These are phyloP conservation scores for Hericium coralloides DNA, from an alignment of 768 basidiomycete species.

Conservation along the genomic window DNA sequence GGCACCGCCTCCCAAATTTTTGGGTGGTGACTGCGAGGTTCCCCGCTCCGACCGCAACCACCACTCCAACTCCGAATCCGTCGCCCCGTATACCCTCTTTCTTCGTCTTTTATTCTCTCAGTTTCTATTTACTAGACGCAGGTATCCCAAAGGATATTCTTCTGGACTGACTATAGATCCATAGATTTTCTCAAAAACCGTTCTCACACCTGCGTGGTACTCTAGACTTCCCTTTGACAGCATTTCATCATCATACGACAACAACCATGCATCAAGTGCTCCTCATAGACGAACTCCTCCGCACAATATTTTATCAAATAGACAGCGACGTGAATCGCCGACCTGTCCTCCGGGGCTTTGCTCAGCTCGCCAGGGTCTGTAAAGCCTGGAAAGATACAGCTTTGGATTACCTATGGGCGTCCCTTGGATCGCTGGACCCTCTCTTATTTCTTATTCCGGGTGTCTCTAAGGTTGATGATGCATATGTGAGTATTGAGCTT, in stretches of 20 bases:
- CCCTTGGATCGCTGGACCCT: slow-evolving; percentile 12
- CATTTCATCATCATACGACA: neutral
- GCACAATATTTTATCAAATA: slow-evolving; percentile 12
- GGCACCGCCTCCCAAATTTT: neutral
- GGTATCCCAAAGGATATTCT: neutral
- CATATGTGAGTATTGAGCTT: neutral
- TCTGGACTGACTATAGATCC: neutral
- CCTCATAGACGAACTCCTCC: slow-evolving; percentile 14
- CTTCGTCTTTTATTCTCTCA: neutral
- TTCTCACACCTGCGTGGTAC: neutral
- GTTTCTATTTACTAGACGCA: neutral
- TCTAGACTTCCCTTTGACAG: neutral
- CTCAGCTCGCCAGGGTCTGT: slow-evolving; percentile 11
- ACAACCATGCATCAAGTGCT: slow-evolving; percentile 13
- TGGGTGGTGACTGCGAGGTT: neutral
- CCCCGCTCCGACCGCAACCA: neutral
- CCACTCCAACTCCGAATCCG: neutral
- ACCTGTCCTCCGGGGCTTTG: slow-evolving; percentile 7
- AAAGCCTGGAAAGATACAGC: slow-evolving; percentile 15
- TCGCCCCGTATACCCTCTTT: neutral
- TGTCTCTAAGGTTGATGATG: slow-evolving; percentile 1
- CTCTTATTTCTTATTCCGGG: slow-evolving; percentile 10
- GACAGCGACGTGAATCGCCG: slow-evolving; percentile 3
- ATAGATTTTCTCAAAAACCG: neutral
- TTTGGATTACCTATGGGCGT: slow-evolving; percentile 12